Percentiles rank a stretch among this genome's conserved stretches.
These are phyloP conservation scores for Begonia loranthoides DNA, from an alignment of 306 rosid genomes.

Conservation along the genomic window DNA sequence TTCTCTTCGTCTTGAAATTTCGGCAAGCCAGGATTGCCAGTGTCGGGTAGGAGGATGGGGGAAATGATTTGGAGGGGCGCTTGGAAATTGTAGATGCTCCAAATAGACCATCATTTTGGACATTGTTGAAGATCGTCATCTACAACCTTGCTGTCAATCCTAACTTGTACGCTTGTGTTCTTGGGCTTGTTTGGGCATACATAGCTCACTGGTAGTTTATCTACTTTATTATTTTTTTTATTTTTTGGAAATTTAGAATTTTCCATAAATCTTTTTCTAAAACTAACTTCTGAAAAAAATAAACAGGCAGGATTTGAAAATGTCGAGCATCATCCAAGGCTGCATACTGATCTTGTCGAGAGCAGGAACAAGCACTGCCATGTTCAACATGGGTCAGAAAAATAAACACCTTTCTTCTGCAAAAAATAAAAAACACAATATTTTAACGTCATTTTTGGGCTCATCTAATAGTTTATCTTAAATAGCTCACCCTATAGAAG, in stretches of 20 bases:
- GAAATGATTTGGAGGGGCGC: background rate
- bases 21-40: background rate
- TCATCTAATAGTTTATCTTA: too few species aligned
- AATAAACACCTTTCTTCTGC: too few species aligned
- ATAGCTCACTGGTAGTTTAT: background rate
- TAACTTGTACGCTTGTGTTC: constrained; percentile 2
- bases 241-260: too few species aligned
- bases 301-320: constrained; percentile 57
- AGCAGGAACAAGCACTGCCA: constrained; percentile 88
- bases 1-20: background rate
- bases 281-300: background rate
- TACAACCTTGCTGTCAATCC: background rate
- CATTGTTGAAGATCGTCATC: background rate
- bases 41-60: background rate
- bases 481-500: too few species aligned
- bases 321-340: constrained; percentile 71
- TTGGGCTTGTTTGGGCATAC: constrained; percentile 3
- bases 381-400: constrained; percentile 88
- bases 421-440: too few species aligned
- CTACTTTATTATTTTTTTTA: background rate
- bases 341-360: constrained; percentile 69
- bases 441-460: background rate
- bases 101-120: background rate
- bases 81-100: too few species aligned
- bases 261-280: too few species aligned